Percentiles rank a stretch among this genome's conserved stretches.
phyloP scores from a whole-genome alignment of 768 basidiomycete species.

The Tricholoma furcatifolium region DNA sequence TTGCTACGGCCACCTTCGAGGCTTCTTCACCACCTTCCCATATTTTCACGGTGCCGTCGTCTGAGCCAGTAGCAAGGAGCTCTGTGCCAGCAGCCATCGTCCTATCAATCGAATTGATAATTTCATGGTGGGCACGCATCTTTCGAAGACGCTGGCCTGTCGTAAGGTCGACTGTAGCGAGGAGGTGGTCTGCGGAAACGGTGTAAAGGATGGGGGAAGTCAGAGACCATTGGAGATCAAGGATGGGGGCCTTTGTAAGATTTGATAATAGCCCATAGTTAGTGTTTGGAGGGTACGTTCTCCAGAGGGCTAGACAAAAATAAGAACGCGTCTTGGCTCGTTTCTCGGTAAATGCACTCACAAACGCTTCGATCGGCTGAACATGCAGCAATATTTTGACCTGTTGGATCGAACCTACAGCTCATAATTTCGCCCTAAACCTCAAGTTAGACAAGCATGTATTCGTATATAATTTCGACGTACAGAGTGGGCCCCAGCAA shows the following conservation, averaged over 20 bases:
- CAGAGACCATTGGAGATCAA: constrained; percentile 91
- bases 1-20: constrained; percentile 69
- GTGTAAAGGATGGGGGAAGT: constrained; percentile 72
- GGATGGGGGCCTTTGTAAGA: constrained; percentile 87
- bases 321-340: constrained; percentile 5
- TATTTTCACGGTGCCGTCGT: constrained; percentile 88
- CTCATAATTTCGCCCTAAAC: constrained; percentile 81
- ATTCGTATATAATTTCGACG: constrained; percentile 22
- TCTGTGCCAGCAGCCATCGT: constrained; percentile 85
- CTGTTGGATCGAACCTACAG: constrained; percentile 92
- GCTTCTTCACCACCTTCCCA: constrained; percentile 89
- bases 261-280: constrained; percentile 88
- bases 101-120: constrained; percentile 87
- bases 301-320: constrained; percentile 68
- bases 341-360: constrained; percentile 37
- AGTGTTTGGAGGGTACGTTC: constrained; percentile 87
- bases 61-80: constrained; percentile 83
- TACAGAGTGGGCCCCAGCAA: constrained; percentile 86
- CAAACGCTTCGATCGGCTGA: constrained; percentile 90
- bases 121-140: constrained; percentile 86
- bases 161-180: constrained; percentile 74
- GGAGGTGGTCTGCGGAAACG: constrained; percentile 86
- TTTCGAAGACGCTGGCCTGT: constrained; percentile 80
- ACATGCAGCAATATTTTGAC: constrained; percentile 91
- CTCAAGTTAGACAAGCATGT: not conserved